Evolutionary conservation across 2,329 filamentous ascomycete genomes (phyloP).

Genomic region (Penicillium nordicum): DNA sequence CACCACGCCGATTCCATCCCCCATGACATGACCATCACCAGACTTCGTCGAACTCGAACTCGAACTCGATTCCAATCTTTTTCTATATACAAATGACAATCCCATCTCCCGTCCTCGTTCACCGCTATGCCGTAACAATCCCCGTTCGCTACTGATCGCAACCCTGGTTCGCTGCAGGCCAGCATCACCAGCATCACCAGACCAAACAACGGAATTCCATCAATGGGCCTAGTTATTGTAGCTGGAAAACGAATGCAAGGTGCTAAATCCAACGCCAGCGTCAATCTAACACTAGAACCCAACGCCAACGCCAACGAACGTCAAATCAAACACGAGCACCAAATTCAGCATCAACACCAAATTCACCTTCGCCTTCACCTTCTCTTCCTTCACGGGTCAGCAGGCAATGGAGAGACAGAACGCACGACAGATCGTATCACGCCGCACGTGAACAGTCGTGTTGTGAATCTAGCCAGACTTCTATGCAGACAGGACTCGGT

Average conservation of each 20-base stretch:
- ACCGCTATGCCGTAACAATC: too few species aligned
- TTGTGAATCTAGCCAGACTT: background rate
- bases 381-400: background rate
- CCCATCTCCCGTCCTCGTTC: background rate
- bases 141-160: background rate
- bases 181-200: too few species aligned
- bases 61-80: background rate
- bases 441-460: background rate
- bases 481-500: background rate
- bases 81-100: background rate
- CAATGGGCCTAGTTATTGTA: background rate
- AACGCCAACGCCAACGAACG: too few species aligned
- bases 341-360: too few species aligned
- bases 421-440: background rate
- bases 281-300: too few species aligned
- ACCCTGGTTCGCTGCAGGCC: background rate
- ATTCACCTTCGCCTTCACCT: background rate
- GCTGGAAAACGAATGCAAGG: too few species aligned
- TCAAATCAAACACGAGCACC: too few species aligned
- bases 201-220: background rate
- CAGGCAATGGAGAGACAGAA: too few species aligned
- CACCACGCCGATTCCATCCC: background rate
- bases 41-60: background rate
- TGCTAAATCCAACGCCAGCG: background rate
- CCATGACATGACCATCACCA: background rate